Conservation (phyloP, 768 basidiomycete genomes). For the Gloeopeniophorella convolvens region DNA sequence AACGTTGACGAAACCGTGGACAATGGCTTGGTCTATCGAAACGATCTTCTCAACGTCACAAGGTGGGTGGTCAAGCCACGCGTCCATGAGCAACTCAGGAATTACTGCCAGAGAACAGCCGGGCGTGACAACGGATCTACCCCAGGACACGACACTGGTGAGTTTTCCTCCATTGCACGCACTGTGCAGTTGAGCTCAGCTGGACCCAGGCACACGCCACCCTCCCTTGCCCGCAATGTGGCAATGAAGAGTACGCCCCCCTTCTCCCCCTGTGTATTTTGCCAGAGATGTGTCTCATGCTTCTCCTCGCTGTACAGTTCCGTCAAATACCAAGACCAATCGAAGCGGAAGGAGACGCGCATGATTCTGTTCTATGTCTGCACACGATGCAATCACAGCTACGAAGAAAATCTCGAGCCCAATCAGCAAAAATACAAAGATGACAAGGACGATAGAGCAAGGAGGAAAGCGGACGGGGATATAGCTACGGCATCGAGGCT, state of each 20-base stretch:
- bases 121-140: constrained; percentile 84
- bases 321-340: constrained; percentile 95
- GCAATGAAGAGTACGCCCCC: constrained; percentile 79
- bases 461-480: constrained; percentile 20
- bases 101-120: constrained; percentile 69
- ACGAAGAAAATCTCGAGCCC: constrained; percentile 53
- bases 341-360: constrained; percentile 89
- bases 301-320: constrained; percentile 44
- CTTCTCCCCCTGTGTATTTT: constrained; percentile 10
- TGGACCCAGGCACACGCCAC: constrained; percentile 69
- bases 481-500: not conserved
- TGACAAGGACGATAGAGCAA: constrained; percentile 36
- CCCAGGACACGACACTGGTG: constrained; percentile 84
- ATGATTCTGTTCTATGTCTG: constrained; percentile 94
- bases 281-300: not conserved
- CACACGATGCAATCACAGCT: constrained; percentile 71
- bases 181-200: too few relatives aligned
- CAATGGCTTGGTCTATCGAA: constrained; percentile 87
- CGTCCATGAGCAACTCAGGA: constrained; percentile 7
- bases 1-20: constrained; percentile 77
- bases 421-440: too few relatives aligned
- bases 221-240: constrained; percentile 77
- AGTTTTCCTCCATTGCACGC: constrained; percentile 20
- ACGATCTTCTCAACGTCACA: constrained; percentile 89
- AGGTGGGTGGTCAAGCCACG: constrained; percentile 46